phyloP scores from a whole-genome alignment of 495 filamentous ascomycete genomes.

The Monascus purpureus region DNA sequence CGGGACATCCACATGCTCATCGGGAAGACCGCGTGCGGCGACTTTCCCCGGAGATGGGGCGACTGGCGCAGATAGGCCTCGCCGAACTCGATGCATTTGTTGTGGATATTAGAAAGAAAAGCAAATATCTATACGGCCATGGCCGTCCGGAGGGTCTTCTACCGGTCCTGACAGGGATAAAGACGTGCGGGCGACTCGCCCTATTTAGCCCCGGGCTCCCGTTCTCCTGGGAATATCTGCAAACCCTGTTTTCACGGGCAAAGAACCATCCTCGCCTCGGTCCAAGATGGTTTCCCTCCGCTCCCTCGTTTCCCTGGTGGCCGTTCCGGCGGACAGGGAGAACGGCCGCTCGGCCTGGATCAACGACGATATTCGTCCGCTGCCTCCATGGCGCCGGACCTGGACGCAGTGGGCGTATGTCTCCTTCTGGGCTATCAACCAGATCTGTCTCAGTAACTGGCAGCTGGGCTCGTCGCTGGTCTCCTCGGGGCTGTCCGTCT shows the following conservation, averaged over 20 bases:
- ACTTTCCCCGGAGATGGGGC: too few species aligned
- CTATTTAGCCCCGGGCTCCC: too few species aligned
- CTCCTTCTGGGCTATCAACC: slow-evolving; percentile 16
- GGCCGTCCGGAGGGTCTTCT: background rate
- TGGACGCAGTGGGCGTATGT: slow-evolving; percentile 17
- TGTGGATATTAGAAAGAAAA: too few species aligned
- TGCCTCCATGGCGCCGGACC: slow-evolving; percentile 16
- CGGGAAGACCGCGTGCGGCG: too few species aligned
- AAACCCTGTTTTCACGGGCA: too few species aligned
- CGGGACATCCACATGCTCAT: too few species aligned
- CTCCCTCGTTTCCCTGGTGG: background rate
- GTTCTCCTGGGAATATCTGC: background rate
- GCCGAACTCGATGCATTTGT: too few species aligned
- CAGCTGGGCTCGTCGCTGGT: slow-evolving; percentile 7
- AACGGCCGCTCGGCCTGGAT: slow-evolving; percentile 5
- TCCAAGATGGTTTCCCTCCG: background rate
- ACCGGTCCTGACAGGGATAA: background rate
- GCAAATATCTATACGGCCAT: too few species aligned
- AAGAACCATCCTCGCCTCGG: background rate
- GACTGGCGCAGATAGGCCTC: too few species aligned
- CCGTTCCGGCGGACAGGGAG: background rate
- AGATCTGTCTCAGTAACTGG: slow-evolving; percentile 10
- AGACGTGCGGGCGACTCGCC: too few species aligned
- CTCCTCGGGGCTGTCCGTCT: slow-evolving; percentile 7
- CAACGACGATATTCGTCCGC: slow-evolving; percentile 17